phyloP scores from a whole-genome alignment of 495 filamentous ascomycete genomes.

The Penicillium salamii region DNA sequence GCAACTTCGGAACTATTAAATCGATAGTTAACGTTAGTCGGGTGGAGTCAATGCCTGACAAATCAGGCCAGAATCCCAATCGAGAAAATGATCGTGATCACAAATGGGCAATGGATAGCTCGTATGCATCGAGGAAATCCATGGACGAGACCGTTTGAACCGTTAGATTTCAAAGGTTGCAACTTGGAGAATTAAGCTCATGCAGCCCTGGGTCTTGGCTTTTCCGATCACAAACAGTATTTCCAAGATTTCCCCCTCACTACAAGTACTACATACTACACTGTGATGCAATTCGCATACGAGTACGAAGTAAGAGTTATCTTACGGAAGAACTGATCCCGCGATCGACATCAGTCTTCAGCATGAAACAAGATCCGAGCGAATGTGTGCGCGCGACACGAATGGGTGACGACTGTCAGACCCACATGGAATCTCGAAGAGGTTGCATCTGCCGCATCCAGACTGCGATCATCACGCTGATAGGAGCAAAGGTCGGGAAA shows the following conservation, averaged over 20 bases:
- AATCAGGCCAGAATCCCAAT: neutral
- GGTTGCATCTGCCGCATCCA: conserved; percentile 4
- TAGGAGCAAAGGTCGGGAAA: too few relatives aligned
- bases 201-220: neutral
- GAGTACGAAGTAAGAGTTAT: neutral
- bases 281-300: too few relatives aligned
- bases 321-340: neutral
- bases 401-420: conserved; percentile 5
- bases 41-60: neutral
- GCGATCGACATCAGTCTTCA: neutral
- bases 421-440: conserved; percentile 2
- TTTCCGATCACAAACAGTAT: neutral
- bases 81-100: neutral
- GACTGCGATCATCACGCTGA: neutral
- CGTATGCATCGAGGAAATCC: too few relatives aligned
- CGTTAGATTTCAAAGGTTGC: neutral
- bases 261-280: too few relatives aligned
- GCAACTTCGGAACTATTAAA: neutral
- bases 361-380: conserved; percentile 1
- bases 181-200: neutral
- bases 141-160: neutral
- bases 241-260: too few relatives aligned
- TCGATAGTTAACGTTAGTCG: neutral
- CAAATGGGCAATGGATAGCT: too few relatives aligned
- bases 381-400: neutral